These are phyloP conservation scores for Scorias spongiosa DNA, from an alignment of 2,329 filamentous ascomycete species.

Conservation along the genomic window DNA sequence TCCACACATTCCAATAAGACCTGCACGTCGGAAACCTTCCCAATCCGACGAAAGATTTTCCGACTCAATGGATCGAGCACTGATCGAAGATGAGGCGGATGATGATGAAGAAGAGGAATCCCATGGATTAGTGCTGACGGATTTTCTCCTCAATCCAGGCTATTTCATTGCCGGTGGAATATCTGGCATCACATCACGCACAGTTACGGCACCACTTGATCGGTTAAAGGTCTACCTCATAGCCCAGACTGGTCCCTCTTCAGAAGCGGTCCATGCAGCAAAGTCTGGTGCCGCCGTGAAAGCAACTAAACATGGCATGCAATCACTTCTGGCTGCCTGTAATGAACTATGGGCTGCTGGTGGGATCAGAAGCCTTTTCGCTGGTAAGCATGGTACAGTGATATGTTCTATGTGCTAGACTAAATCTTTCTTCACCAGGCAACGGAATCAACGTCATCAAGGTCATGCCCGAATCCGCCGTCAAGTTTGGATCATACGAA, in stretches of 20 bases:
- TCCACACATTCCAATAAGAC: constrained; percentile 20
- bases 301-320: constrained; percentile 49
- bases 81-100: neutral
- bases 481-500: constrained; percentile 97
- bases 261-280: constrained; percentile 47
- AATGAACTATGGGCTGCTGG: constrained; percentile 73
- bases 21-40: constrained; percentile 17
- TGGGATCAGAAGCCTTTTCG: constrained; percentile 79
- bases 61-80: neutral
- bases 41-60: neutral
- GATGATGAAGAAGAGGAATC: constrained; percentile 2
- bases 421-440: constrained; percentile 36
- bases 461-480: constrained; percentile 96
- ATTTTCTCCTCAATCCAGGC: constrained; percentile 67
- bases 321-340: constrained; percentile 57
- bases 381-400: constrained; percentile 45
- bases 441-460: constrained; percentile 95
- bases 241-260: constrained; percentile 58
- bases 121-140: constrained; percentile 37
- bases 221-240: constrained; percentile 95
- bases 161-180: constrained; percentile 95
- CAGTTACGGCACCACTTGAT: constrained; percentile 88
- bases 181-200: constrained; percentile 87
- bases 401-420: neutral
- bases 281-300: constrained; percentile 53